Base-by-base conservation (phyloP, 805 yeast species). In the Kuraishia hungarica region DNA sequence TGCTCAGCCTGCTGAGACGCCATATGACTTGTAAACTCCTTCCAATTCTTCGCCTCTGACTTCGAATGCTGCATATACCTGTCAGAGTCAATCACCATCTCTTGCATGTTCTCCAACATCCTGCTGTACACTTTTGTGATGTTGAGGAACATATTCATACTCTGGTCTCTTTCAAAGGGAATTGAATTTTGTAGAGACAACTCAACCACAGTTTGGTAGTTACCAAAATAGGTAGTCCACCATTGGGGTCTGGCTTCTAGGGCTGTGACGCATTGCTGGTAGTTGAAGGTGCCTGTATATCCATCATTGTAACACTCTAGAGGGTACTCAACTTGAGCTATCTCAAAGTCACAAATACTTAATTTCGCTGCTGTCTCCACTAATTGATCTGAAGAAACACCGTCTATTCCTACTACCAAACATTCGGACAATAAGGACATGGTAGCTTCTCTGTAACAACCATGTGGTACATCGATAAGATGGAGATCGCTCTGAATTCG, bases 191-290 rank as follows among this genome's bases (percentile, higher is more conserved):
- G 82, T 57, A 69, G 67, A 61, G 91, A 86, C 0, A 84, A 69
- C 1, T 74, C 72, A 1, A 79, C 72, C 2, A 85, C 68, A 35
- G 78, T 75, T 51, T 83, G 74, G 64, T 80, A 84, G 61, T 84
- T 79, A 0, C 89, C 89, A 58, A 83, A 83, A 62, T 78, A 86
- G 0, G 86, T 82, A 0, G 91, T 84, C 93, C 93, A 86, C 77
- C 85, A 81, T 60, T 84, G 87, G 0, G 82, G 72, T 2, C 72
- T 67, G 22, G 61, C 61, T 54, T 80, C 79, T 47, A 81, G 58
- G 1, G 70, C 66, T 2, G 59, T 53, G 29, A 81, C 68, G 57
- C 86, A 82, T 1, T 56, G 58, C 21, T 65, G 65, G 51, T 66
- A 59, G 39, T 67, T 59, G 3, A 62, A 55, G 2, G 48, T 54